A percentile compares a stretch with the other conserved stretches of the same genome.
Conservation (phyloP, 352 stramenopile genomes). For the Pythium plurisporium region DNA sequence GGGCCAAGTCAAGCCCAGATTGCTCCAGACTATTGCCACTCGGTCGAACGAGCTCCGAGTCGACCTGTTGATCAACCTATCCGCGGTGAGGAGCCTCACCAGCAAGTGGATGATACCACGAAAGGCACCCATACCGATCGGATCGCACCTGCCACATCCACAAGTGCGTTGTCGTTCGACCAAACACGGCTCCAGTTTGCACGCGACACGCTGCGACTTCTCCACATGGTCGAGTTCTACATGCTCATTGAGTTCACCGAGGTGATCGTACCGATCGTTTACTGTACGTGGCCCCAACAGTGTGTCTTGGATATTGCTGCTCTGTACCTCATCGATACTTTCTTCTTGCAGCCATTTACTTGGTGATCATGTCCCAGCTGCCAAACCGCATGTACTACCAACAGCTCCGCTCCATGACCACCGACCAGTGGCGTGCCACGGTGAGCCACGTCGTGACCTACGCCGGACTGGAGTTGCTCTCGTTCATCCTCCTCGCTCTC, state of each 20-base stretch:
- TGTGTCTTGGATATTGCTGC: not conserved
- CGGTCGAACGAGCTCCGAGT: too few species aligned
- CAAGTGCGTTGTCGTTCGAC: too few species aligned
- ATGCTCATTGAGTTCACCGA: conserved; percentile 10
- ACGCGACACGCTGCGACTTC: not conserved
- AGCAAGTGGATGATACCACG: too few species aligned
- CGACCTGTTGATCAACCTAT: too few species aligned
- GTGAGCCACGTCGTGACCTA: conserved; percentile 18
- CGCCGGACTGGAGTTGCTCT: conserved; percentile 23
- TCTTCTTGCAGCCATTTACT: conserved; percentile 16
- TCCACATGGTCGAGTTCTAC: conserved; percentile 15
- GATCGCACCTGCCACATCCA: too few species aligned
- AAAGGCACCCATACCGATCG: too few species aligned
- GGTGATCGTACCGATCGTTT: conserved; percentile 5
- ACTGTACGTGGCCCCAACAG: too few species aligned
- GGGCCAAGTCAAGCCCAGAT: too few species aligned
- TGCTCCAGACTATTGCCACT: too few species aligned
- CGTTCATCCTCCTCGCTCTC: conserved; percentile 17
- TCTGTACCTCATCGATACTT: not conserved
- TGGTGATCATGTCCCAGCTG: conserved; percentile 9
- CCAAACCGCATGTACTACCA: conserved; percentile 25
- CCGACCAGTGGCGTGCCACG: not conserved
- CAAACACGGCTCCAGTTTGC: not conserved
- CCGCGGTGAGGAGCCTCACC: too few species aligned
- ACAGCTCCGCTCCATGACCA: conserved; percentile 2